phyloP scores from a whole-genome alignment of 2,329 filamentous ascomycete genomes.

The Zymoseptoria ardabiliae region DNA sequence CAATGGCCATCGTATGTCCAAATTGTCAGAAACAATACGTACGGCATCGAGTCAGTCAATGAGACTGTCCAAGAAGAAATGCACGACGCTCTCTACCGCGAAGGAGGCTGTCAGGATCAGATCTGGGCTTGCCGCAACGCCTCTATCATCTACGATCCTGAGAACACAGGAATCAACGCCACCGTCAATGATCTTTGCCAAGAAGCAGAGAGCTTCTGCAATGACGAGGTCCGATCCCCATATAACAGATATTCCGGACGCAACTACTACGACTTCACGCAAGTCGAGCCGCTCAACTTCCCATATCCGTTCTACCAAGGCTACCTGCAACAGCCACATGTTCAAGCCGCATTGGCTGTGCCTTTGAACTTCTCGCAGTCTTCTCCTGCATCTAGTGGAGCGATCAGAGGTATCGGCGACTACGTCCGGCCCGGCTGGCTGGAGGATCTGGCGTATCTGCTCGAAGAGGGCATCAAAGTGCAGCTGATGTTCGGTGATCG shows the following conservation, averaged over 20 bases:
- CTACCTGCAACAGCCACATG: constrained; percentile 49
- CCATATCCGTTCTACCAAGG: constrained; percentile 24
- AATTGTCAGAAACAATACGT: constrained; percentile 52
- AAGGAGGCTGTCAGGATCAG: constrained; percentile 41
- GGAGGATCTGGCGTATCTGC: constrained; percentile 45
- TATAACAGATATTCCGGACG: neutral
- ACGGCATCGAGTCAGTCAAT: constrained; percentile 45
- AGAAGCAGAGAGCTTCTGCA: constrained; percentile 41
- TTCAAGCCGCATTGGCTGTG: constrained; percentile 51
- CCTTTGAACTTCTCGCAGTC: constrained; percentile 50
- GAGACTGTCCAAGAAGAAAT: constrained; percentile 49
- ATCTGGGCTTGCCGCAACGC: constrained; percentile 30
- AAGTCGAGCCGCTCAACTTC: constrained; percentile 30
- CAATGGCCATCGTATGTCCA: constrained; percentile 42
- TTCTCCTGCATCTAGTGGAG: constrained; percentile 35
- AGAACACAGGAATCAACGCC: constrained; percentile 17
- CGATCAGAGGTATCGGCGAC: constrained; percentile 36
- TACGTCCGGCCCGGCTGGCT: constrained; percentile 42
- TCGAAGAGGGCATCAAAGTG: constrained; percentile 51
- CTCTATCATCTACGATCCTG: constrained; percentile 33
- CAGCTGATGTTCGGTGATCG: constrained; percentile 50
- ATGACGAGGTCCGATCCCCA: constrained; percentile 37
- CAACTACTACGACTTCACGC: constrained; percentile 49
- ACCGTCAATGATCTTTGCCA: constrained; percentile 38
- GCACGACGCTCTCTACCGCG: constrained; percentile 49